Conservation (phyloP, 306 rosid species). For the Geum urbanum region DNA sequence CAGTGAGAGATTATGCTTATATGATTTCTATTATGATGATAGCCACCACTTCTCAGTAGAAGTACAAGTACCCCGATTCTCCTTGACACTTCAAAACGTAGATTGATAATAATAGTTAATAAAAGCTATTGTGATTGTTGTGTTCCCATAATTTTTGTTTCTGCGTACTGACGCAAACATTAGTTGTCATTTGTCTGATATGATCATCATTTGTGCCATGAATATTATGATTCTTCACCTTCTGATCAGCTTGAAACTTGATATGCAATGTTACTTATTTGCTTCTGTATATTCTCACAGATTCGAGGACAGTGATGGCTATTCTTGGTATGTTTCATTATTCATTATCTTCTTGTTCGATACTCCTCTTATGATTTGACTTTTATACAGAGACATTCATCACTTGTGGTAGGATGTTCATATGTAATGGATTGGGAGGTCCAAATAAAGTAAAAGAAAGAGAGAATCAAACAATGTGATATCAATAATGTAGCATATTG, state of each 20-base stretch:
- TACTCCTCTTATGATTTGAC: neutral
- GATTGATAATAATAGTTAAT: neutral
- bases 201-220: constrained; percentile 2
- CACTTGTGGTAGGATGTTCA: neutral
- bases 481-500: neutral
- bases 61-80: neutral
- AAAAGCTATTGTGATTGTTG: neutral
- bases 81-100: neutral
- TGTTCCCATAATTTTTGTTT: neutral
- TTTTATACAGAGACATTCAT: neutral
- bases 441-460: neutral
- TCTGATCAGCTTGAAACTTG: neutral
- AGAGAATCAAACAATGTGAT: no score
- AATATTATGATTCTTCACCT: neutral
- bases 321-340: constrained; percentile 58
- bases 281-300: constrained; percentile 32
- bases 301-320: constrained; percentile 99
- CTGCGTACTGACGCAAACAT: neutral
- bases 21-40: no score
- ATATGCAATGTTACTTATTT: neutral
- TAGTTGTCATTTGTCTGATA: neutral
- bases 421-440: neutral
- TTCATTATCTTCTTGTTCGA: neutral
- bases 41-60: no score
- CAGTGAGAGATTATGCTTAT: no score